Evolutionary conservation across 2,329 filamentous ascomycete species (phyloP).

Genomic region (Penicillium sp.): DNA sequence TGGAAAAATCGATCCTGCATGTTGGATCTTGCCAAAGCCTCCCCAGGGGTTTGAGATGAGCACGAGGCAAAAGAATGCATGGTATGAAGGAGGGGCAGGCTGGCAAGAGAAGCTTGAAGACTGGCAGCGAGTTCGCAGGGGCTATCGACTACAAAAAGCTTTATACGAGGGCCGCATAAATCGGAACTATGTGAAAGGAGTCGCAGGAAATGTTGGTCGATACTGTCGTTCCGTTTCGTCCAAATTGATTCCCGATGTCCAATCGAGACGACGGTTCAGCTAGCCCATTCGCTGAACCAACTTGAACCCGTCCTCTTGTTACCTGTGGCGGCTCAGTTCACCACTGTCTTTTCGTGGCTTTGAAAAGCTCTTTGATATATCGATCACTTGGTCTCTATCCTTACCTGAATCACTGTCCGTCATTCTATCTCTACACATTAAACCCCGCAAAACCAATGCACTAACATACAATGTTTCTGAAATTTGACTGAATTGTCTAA

Average conservation of each 20-base stretch:
- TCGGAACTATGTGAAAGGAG: constrained; percentile 30
- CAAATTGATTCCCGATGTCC: constrained; percentile 8
- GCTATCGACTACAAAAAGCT: constrained; percentile 38
- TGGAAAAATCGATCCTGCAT: constrained; percentile 39
- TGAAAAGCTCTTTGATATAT: not conserved
- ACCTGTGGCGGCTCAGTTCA: not conserved
- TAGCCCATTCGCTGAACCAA: not conserved
- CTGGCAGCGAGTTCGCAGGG: constrained; percentile 37
- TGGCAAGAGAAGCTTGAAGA: constrained; percentile 42
- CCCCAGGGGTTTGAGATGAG: constrained; percentile 40
- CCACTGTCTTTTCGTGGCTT: not conserved
- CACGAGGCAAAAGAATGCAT: constrained; percentile 35
- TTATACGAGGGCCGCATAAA: constrained; percentile 39
- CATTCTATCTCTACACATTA: constrained; percentile 11
- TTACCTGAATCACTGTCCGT: constrained; percentile 9
- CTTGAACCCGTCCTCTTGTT: not conserved
- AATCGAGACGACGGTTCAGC: not conserved
- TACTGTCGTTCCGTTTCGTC: constrained; percentile 18
- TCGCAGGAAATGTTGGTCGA: constrained; percentile 22
- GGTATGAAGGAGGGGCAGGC: constrained; percentile 40
- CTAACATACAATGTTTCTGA: constrained; percentile 2
- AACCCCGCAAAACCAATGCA: not conserved
- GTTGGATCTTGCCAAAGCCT: constrained; percentile 42
- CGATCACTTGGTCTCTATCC: constrained; percentile 13
- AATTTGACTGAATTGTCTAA: constrained; percentile 21